phyloP scores from a whole-genome alignment of 2,329 filamentous ascomycete species.

The Alternaria sp. region DNA sequence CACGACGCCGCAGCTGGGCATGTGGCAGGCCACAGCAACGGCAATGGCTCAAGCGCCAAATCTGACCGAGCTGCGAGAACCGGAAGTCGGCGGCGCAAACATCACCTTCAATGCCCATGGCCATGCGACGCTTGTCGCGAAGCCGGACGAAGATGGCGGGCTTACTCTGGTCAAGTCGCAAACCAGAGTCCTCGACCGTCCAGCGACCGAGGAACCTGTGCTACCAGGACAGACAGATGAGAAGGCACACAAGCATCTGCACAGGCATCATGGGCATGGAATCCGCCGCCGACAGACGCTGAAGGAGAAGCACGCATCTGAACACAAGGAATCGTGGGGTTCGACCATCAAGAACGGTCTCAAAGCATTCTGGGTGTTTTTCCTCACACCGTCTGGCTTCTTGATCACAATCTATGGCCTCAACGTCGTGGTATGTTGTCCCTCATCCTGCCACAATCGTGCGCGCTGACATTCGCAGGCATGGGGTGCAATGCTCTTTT shows the following conservation, averaged over 20 bases:
- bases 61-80: constrained; percentile 48
- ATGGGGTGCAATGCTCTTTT: constrained; percentile 91
- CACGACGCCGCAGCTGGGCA: constrained; percentile 48
- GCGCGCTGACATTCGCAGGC: constrained; percentile 52
- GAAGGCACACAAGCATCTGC: background rate
- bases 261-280: background rate
- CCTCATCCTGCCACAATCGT: fast-evolving
- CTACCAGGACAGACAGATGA: background rate
- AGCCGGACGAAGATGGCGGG: constrained; percentile 22
- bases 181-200: constrained; percentile 15
- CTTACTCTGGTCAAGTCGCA: constrained; percentile 14
- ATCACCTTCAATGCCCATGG: constrained; percentile 32
- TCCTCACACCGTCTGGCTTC: constrained; percentile 78
- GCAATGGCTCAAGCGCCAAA: constrained; percentile 54
- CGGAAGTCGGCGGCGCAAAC: constrained; percentile 24
- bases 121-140: constrained; percentile 25
- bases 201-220: background rate
- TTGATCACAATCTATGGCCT: constrained; percentile 79
- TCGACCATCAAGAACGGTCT: constrained; percentile 67
- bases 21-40: constrained; percentile 55
- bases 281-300: background rate
- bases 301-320: constrained; percentile 34
- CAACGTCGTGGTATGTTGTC: constrained; percentile 67
- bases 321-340: constrained; percentile 55
- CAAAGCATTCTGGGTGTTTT: constrained; percentile 74